Percentiles rank a stretch among this genome's conserved stretches.
Evolutionary conservation across 441 rosid genomes (phyloP).

Genomic region (Daphne laureola): DNA sequence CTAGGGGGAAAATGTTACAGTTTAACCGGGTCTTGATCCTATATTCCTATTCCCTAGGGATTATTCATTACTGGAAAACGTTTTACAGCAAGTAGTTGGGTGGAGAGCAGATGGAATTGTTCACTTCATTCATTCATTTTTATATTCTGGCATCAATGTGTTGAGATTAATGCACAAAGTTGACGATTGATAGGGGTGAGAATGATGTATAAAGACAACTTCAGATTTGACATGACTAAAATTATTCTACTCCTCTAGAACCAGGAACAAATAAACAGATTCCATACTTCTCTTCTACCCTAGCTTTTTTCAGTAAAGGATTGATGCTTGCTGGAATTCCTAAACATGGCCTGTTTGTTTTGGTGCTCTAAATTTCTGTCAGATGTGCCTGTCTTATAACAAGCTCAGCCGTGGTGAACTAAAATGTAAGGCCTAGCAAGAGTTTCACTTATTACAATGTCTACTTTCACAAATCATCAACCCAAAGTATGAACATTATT

Average conservation of each 20-base stretch:
- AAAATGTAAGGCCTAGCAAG: too few species aligned
- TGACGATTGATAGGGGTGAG: conserved; percentile 29
- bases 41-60: conserved; percentile 24
- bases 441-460: too few species aligned
- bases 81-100: conserved; percentile 30
- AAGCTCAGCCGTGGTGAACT: conserved; percentile 1
- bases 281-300: conserved; percentile 24
- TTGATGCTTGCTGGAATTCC: conserved; percentile 23
- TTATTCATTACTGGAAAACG: conserved; percentile 16
- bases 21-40: conserved; percentile 14
- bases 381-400: conserved; percentile 1
- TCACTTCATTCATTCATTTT: too few species aligned
- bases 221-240: conserved; percentile 29
- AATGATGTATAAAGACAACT: conserved; percentile 36
- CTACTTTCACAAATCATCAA: too few species aligned
- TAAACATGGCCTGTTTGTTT: conserved; percentile 17
- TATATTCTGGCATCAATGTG: conserved; percentile 18
- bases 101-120: conserved; percentile 40
- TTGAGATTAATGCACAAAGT: conserved; percentile 13
- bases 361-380: conserved; percentile 18
- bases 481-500: too few species aligned
- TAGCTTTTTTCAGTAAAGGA: conserved; percentile 17
- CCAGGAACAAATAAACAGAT: conserved; percentile 43
- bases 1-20: conserved; percentile 25
- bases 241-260: conserved; percentile 40